These are phyloP conservation scores for Cercospora janseana DNA, from an alignment of 2,329 filamentous ascomycete genomes.

Conservation along the genomic window DNA sequence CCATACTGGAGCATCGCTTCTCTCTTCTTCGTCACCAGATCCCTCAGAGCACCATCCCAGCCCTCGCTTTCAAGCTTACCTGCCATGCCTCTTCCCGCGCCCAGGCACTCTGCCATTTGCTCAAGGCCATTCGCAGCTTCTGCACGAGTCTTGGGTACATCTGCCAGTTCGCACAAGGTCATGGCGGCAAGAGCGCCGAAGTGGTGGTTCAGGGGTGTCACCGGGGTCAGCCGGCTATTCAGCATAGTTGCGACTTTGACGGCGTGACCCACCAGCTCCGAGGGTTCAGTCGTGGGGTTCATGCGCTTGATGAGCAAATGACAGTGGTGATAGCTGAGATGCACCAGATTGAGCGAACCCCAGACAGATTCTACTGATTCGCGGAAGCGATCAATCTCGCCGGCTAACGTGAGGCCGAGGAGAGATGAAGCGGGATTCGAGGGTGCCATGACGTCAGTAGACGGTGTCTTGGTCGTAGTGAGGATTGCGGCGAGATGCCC, in stretches of 20 bases:
- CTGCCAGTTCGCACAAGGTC: constrained; percentile 60
- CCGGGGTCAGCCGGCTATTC: constrained; percentile 53
- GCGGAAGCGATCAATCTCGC: constrained; percentile 64
- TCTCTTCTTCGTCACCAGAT: constrained; percentile 47
- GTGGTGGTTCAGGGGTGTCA: constrained; percentile 66
- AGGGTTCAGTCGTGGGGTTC: constrained; percentile 54
- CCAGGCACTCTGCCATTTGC: constrained; percentile 55
- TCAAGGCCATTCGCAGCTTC: constrained; percentile 58
- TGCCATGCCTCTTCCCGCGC: constrained; percentile 43
- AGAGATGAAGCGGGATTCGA: constrained; percentile 45
- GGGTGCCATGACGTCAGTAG: constrained; percentile 46
- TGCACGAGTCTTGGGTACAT: constrained; percentile 55
- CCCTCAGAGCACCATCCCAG: constrained; percentile 59
- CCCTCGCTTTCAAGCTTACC: constrained; percentile 48
- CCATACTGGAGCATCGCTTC: constrained; percentile 42
- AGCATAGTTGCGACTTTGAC: constrained; percentile 60
- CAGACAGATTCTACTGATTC: constrained; percentile 58
- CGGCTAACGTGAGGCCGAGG: constrained; percentile 53
- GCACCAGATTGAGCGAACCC: constrained; percentile 58
- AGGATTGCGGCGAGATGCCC: constrained; percentile 54
- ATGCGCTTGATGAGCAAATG: constrained; percentile 63
- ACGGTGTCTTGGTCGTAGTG: constrained; percentile 45
- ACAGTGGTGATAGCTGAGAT: constrained; percentile 69
- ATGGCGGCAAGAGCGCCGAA: constrained; percentile 61
- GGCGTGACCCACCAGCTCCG: constrained; percentile 60